Percentiles rank a stretch among this genome's conserved stretches.
Conservation (phyloP, 371 early-diverging fungal genomes). For the Actinomucor elegans region DNA sequence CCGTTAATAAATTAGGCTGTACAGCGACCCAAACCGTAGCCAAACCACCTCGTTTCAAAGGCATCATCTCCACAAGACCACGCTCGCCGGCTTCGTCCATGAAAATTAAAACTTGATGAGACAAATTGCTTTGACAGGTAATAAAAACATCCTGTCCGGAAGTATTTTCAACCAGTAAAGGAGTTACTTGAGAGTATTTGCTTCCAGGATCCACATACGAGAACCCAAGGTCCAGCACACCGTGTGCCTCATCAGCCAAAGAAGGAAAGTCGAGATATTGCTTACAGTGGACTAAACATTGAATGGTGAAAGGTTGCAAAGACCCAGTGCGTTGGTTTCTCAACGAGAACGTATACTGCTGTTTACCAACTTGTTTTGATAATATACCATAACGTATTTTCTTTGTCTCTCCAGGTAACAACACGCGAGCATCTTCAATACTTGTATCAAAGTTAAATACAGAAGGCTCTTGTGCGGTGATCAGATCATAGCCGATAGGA, state of each 20-base stretch:
- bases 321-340: slow-evolving; percentile 32
- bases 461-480: slow-evolving; percentile 20
- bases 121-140: slow-evolving; percentile 76
- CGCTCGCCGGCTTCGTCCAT: slow-evolving; percentile 67
- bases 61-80: slow-evolving; percentile 58
- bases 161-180: slow-evolving; percentile 71
- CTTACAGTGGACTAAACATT: slow-evolving; percentile 55
- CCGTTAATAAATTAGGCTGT: slow-evolving; percentile 69
- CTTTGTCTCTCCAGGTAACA: slow-evolving; percentile 56
- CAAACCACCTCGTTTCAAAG: slow-evolving; percentile 54
- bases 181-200: slow-evolving; percentile 76
- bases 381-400: slow-evolving; percentile 61
- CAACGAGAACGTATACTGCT: slow-evolving; percentile 51
- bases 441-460: slow-evolving; percentile 35
- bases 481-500: slow-evolving; percentile 38
- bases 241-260: slow-evolving; percentile 50
- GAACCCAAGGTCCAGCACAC: slow-evolving; percentile 76
- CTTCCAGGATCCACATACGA: slow-evolving; percentile 80
- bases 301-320: slow-evolving; percentile 52
- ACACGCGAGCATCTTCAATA: slow-evolving; percentile 18
- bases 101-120: slow-evolving; percentile 83
- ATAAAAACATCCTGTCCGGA: slow-evolving; percentile 67
- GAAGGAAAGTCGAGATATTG: slow-evolving; percentile 70
- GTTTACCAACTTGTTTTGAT: slow-evolving; percentile 55
- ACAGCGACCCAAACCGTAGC: slow-evolving; percentile 78